A percentile compares a stretch with the other conserved stretches of the same genome.
Evolutionary conservation across 805 yeast species (phyloP).

Genomic region (Metschnikowia vanudenii): DNA sequence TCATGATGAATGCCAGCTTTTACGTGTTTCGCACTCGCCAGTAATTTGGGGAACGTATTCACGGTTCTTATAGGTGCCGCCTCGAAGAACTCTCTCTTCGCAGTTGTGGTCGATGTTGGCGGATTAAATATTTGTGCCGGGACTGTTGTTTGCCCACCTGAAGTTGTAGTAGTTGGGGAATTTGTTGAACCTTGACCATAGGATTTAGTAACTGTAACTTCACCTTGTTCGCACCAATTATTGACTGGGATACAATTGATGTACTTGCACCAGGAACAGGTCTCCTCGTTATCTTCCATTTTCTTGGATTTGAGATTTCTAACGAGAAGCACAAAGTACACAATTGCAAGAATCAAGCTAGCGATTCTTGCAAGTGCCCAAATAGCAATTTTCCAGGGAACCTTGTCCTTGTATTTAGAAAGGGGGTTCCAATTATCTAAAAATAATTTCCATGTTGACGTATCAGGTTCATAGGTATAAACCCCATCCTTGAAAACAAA

Average conservation of each 20-base stretch:
- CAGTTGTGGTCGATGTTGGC: conserved; percentile 6
- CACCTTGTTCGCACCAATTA: conserved; percentile 63
- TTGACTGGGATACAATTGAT: conserved; percentile 67
- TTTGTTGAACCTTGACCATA: conserved; percentile 1
- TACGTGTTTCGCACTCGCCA: conserved; percentile 1
- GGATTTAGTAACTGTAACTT: conserved; percentile 26
- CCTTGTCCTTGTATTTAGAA: conserved; percentile 34
- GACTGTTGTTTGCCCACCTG: conserved; percentile 4
- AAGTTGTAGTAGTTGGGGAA: conserved; percentile 7
- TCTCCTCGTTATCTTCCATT: conserved; percentile 39
- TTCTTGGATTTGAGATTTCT: conserved; percentile 43
- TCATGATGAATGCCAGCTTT: background rate
- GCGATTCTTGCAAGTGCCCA: conserved; percentile 55
- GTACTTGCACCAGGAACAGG: conserved; percentile 73
- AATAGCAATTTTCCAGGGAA: conserved; percentile 37
- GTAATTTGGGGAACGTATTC: background rate
- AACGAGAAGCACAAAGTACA: conserved; percentile 50
- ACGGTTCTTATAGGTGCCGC: background rate
- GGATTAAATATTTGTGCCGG: conserved; percentile 2
- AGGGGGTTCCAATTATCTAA: conserved; percentile 41
- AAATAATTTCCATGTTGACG: conserved; percentile 33
- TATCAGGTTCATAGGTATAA: conserved; percentile 33
- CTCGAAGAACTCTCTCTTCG: conserved; percentile 1
- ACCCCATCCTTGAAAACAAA: conserved; percentile 42
- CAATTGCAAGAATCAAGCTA: conserved; percentile 43